phyloP scores from a whole-genome alignment of 176 grass and related monocot species.

The Cenchrus purpureus region DNA sequence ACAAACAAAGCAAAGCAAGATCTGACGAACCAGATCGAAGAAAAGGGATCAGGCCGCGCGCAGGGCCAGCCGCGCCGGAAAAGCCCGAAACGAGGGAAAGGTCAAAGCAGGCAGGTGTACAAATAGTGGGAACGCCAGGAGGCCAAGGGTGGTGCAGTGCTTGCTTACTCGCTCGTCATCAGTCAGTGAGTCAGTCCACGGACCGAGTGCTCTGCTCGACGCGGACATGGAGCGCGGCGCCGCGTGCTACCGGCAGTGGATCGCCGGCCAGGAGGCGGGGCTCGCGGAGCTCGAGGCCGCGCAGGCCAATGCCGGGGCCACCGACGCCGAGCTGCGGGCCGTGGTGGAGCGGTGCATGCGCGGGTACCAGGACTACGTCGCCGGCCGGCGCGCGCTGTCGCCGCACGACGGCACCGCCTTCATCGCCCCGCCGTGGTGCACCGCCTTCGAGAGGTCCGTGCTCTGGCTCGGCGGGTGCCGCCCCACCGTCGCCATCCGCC shows the following conservation, averaged over 20 bases:
- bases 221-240: conserved; percentile 28
- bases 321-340: conserved; percentile 50
- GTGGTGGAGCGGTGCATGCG: conserved; percentile 57
- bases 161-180: not conserved
- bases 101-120: not conserved
- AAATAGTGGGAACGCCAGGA: not conserved
- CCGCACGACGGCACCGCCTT: conserved; percentile 49
- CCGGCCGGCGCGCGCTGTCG: conserved; percentile 38
- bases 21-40: not conserved
- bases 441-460: conserved; percentile 73
- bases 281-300: conserved; percentile 44
- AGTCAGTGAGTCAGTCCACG: not conserved
- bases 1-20: conserved; percentile 17
- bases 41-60: not conserved
- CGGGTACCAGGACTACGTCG: conserved; percentile 61
- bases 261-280: conserved; percentile 49
- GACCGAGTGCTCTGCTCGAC: not conserved
- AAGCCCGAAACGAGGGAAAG: not conserved
- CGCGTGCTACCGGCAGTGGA: conserved; percentile 56
- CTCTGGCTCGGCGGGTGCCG: conserved; percentile 81
- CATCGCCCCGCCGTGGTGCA: conserved; percentile 77
- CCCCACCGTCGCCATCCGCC: conserved; percentile 64
- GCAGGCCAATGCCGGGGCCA: conserved; percentile 32
- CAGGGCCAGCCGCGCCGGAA: not conserved
- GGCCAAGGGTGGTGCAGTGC: not conserved